These are phyloP conservation scores for Lichtheimia ornata DNA, from an alignment of 371 early-diverging fungal genomes.

Conservation along the genomic window DNA sequence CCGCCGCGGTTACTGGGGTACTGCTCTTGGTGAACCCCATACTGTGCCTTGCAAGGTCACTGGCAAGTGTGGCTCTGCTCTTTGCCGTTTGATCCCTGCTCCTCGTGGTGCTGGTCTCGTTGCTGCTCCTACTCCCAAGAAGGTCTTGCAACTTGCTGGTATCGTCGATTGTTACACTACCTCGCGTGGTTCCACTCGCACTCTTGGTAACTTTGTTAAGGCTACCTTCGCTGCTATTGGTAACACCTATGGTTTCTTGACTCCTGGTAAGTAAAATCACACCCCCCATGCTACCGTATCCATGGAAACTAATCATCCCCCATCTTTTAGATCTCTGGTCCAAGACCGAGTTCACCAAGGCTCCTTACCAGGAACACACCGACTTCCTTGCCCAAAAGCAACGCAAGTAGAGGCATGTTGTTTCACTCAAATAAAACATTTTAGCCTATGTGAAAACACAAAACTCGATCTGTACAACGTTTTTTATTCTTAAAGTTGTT, in stretches of 20 bases:
- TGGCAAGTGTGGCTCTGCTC: slow-evolving; percentile 98
- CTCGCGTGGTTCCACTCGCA: slow-evolving; percentile 90
- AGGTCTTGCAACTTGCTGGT: slow-evolving; percentile 98
- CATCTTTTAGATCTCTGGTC: slow-evolving; percentile 81
- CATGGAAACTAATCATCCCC: not conserved
- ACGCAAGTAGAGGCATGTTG: slow-evolving; percentile 37
- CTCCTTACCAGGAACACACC: slow-evolving; percentile 93
- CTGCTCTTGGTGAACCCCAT: slow-evolving; percentile 96
- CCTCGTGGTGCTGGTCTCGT: slow-evolving; percentile 99
- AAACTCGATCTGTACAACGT: not conserved
- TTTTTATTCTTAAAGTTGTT: not conserved
- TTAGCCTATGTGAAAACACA: too few relatives aligned
- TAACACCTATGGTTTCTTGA: slow-evolving; percentile 97
- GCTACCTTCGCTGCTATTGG: slow-evolving; percentile 98
- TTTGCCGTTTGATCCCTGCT: slow-evolving; percentile 61
- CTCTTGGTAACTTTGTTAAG: slow-evolving; percentile 99
- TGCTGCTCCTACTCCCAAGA: slow-evolving; percentile 97
- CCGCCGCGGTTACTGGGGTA: slow-evolving; percentile 99
- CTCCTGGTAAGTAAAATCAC: slow-evolving; percentile 62
- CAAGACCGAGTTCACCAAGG: slow-evolving; percentile 85
- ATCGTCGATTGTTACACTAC: slow-evolving; percentile 98
- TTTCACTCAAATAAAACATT: slow-evolving; percentile 5
- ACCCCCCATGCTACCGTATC: not conserved
- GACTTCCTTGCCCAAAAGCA: slow-evolving; percentile 82
- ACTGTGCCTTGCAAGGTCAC: slow-evolving; percentile 99